Conservation (phyloP, 2,329 filamentous ascomycete species). For the Aureobasidium pullulans region DNA sequence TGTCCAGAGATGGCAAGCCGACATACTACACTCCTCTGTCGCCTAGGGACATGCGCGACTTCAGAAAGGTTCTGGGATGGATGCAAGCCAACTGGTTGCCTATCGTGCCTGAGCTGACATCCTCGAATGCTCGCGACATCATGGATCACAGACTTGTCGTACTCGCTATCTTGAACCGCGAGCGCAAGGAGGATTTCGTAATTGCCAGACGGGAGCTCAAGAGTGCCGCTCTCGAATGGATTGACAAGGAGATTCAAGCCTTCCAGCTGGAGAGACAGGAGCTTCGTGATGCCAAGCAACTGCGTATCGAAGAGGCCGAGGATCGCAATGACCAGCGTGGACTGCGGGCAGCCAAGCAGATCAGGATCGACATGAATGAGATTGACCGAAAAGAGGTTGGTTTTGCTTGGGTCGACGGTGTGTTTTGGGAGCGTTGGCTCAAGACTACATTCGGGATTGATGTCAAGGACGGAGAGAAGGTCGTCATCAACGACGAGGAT, state of each 20-base stretch:
- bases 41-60: conserved; percentile 87
- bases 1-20: conserved; percentile 79
- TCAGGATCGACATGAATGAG: conserved; percentile 84
- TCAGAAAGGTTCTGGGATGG: conserved; percentile 72
- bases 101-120: conserved; percentile 87
- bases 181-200: conserved; percentile 70
- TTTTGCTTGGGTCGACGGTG: conserved; percentile 95
- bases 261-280: conserved; percentile 93
- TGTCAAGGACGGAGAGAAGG: conserved; percentile 74
- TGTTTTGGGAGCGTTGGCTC: conserved; percentile 97
- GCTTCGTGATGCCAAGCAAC: conserved; percentile 85
- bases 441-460: conserved; percentile 91
- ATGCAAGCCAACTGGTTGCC: conserved; percentile 96
- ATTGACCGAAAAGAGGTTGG: conserved; percentile 79
- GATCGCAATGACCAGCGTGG: conserved; percentile 87
- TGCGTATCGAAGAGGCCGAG: conserved; percentile 92
- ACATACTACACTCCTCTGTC: conserved; percentile 84
- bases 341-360: conserved; percentile 77
- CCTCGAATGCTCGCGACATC: conserved; percentile 84
- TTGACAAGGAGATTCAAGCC: conserved; percentile 86
- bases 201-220: conserved; percentile 83
- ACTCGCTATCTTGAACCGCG: conserved; percentile 75
- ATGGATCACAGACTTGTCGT: conserved; percentile 96
- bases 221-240: conserved; percentile 93
- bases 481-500: conserved; percentile 96